A percentile compares a stretch with the other conserved stretches of the same genome.
Evolutionary conservation across 1,284 basidiomycete genomes (phyloP).

Genomic region (Ustilago loliicola): DNA sequence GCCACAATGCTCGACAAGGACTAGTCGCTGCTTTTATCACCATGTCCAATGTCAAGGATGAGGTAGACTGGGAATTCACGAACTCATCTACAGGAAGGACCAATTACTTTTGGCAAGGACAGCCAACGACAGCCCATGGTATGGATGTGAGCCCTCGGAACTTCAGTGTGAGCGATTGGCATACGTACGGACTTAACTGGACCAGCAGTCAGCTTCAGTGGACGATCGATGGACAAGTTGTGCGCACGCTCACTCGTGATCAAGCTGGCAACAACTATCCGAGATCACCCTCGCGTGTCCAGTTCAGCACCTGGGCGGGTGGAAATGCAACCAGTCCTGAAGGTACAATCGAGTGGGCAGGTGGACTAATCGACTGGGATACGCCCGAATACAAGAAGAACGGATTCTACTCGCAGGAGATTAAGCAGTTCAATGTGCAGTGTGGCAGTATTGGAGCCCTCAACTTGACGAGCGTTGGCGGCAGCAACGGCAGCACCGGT

Average conservation of each 20-base stretch:
- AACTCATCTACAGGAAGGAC: slow-evolving; percentile 40
- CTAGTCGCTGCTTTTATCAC: slow-evolving; percentile 62
- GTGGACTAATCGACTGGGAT: slow-evolving; percentile 58
- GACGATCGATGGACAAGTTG: slow-evolving; percentile 56
- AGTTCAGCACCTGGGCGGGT: slow-evolving; percentile 61
- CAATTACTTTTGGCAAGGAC: slow-evolving; percentile 56
- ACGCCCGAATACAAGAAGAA: slow-evolving; percentile 48
- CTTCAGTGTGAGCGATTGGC: slow-evolving; percentile 52
- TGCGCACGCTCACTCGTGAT: slow-evolving; percentile 49
- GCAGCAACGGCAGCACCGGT: background rate
- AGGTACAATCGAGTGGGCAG: slow-evolving; percentile 60
- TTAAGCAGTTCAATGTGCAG: slow-evolving; percentile 51
- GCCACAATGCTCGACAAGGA: slow-evolving; percentile 58
- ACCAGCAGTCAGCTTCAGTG: slow-evolving; percentile 55
- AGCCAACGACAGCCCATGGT: slow-evolving; percentile 20
- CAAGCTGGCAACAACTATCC: slow-evolving; percentile 52
- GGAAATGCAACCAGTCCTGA: slow-evolving; percentile 45
- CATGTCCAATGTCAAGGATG: slow-evolving; percentile 60
- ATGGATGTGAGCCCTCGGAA: slow-evolving; percentile 13
- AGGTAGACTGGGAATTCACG: slow-evolving; percentile 62
- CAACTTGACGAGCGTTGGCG: slow-evolving; percentile 24
- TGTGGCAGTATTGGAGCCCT: slow-evolving; percentile 43
- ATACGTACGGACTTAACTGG: slow-evolving; percentile 65
- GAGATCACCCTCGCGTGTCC: slow-evolving; percentile 57
- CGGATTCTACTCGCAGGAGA: slow-evolving; percentile 65